phyloP scores from a whole-genome alignment of 1,284 basidiomycete genomes.

The Fomes fomentarius region DNA sequence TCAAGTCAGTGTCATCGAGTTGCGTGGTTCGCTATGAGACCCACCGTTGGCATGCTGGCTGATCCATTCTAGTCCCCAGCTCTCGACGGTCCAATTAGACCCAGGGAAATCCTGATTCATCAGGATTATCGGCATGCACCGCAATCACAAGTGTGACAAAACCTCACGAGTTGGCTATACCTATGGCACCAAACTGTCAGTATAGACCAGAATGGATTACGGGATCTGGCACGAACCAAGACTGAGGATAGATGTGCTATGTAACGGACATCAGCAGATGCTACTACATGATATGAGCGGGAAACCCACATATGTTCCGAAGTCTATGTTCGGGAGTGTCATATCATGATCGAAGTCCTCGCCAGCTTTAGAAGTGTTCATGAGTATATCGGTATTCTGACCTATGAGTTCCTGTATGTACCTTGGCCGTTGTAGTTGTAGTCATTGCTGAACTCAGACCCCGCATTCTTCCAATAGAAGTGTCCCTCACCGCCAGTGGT shows the following conservation, averaged over 20 bases:
- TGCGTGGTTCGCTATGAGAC: too few relatives aligned
- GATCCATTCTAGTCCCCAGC: slow-evolving; percentile 61
- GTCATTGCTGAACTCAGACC: slow-evolving; percentile 48
- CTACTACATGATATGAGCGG: not conserved
- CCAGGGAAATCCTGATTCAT: slow-evolving; percentile 54
- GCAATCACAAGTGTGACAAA: not conserved
- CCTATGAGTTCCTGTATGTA: too few relatives aligned
- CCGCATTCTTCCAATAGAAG: slow-evolving; percentile 50
- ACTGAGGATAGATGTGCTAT: slow-evolving; percentile 57
- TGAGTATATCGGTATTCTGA: too few relatives aligned
- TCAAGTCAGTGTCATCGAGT: too few relatives aligned
- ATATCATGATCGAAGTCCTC: slow-evolving; percentile 58
- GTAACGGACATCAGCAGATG: not conserved
- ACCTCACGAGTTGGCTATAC: slow-evolving; percentile 35
- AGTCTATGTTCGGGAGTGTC: slow-evolving; percentile 55
- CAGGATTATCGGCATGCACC: too few relatives aligned
- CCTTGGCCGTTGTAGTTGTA: slow-evolving; percentile 62
- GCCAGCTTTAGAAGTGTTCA: too few relatives aligned
- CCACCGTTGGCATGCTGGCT: slow-evolving; percentile 47
- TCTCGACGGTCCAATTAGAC: slow-evolving; percentile 50
- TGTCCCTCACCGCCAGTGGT: slow-evolving; percentile 63
- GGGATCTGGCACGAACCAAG: too few relatives aligned
- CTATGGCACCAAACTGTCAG: slow-evolving; percentile 10
- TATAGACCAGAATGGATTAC: too few relatives aligned
- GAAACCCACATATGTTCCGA: slow-evolving; percentile 52